Evolutionary conservation across 192 early-diverging fungal genomes (phyloP).

Genomic region (Rhizophagus sp.): DNA sequence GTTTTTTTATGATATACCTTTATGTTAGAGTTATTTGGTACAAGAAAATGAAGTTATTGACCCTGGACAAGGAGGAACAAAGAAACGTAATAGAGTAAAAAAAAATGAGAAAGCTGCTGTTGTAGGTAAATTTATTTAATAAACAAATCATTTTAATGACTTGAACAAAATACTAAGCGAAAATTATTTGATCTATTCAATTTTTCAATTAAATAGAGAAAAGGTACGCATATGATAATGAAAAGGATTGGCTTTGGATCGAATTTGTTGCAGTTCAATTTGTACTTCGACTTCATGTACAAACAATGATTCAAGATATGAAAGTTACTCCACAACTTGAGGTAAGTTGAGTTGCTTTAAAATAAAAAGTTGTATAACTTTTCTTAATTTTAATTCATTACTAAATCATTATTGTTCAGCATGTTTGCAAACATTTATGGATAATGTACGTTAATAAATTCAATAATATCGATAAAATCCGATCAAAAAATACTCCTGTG

Average conservation of each 20-base stretch:
- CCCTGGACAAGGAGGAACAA: not conserved
- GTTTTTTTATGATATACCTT: too few species aligned
- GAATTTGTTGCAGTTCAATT: not conserved
- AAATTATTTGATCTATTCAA: not conserved
- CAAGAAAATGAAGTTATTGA: not conserved
- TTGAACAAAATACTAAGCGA: not conserved
- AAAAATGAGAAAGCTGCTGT: not conserved
- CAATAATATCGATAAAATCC: not conserved
- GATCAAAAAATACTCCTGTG: not conserved
- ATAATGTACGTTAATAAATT: conserved; percentile 23
- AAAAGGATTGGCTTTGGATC: not conserved
- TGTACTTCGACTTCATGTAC: conserved; percentile 1
- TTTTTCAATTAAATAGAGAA: not conserved
- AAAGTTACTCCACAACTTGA: conserved; percentile 13
- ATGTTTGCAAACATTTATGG: conserved; percentile 25
- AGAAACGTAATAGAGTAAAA: not conserved
- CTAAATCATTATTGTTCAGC: not conserved
- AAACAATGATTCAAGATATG: conserved; percentile 19
- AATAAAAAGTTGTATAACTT: too few species aligned
- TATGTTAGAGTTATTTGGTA: not conserved
- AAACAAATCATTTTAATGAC: not conserved
- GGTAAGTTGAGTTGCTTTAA: not conserved
- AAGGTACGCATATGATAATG: not conserved
- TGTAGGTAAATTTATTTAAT: not conserved
- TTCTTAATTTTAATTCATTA: not conserved